A percentile compares a stretch with the other conserved stretches of the same genome.
Evolutionary conservation across 352 stramenopile species (phyloP).

Genomic region (Saprolegnia parasitica): DNA sequence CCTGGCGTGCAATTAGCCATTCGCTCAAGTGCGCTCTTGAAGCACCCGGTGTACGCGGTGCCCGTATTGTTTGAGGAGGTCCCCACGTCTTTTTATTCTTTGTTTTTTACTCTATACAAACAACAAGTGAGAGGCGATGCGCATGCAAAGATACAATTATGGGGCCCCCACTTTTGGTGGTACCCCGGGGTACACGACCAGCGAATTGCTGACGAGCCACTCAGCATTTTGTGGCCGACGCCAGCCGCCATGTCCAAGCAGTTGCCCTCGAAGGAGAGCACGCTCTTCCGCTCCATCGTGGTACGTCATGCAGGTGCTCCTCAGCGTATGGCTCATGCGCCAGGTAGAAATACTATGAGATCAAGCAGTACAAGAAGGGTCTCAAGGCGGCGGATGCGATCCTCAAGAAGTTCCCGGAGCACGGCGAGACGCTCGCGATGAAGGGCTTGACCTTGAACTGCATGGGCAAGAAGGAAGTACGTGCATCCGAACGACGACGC

Average conservation of each 20-base stretch:
- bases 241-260: conserved; percentile 44
- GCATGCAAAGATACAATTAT: not conserved
- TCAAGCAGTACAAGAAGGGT: conserved; percentile 99
- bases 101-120: not conserved
- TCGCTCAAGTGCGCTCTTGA: not conserved
- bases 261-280: conserved; percentile 91
- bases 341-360: conserved; percentile 95
- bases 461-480: conserved; percentile 87
- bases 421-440: conserved; percentile 97
- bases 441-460: conserved; percentile 96
- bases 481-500: not conserved
- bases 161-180: not conserved
- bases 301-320: conserved; percentile 39
- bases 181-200: conserved; percentile 10
- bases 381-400: conserved; percentile 93
- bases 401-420: conserved; percentile 96
- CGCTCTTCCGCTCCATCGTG: conserved; percentile 95
- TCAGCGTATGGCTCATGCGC: not conserved
- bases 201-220: conserved; percentile 6
- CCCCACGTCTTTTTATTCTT: not conserved
- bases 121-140: not conserved
- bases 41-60: not conserved
- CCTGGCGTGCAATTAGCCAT: not conserved
- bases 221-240: conserved; percentile 4
- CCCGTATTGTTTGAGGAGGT: not conserved